Evolutionary conservation across 2,329 filamentous ascomycete species (phyloP), one percentile per base, ranked within the genome.

Genomic region (Phialemoniopsis sp.): DNA sequence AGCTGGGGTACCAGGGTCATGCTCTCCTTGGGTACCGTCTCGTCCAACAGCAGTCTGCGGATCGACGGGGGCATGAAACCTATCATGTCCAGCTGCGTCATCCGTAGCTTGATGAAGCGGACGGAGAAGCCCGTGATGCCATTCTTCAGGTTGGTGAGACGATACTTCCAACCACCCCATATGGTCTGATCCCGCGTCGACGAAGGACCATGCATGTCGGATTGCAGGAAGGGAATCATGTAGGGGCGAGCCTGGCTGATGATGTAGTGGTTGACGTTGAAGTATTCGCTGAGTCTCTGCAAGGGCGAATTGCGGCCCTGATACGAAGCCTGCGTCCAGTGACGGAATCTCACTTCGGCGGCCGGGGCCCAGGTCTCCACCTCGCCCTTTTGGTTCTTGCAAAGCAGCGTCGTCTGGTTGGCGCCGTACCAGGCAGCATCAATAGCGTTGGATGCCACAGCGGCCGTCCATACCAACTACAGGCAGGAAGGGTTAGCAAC

Each of bases 221-320:
- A 85, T 45, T 85, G 81, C 5, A 94, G 71, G 52, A 95, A 93
- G 0, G 90, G 90, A 19, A 91, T 83, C 13, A 95, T 72, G 60
- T 95, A 95, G 0, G 91, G 91, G 4, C 90, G 77, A 1, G 91
- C 89, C 66, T 96, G 91, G 48, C 87, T 93, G 49, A 97, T 82
- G 47, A 97, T 89, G 64, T 94, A 96, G 67, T 96, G 90, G 57
- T 95, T 94, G 38, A 94, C 87, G 57, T 94, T 94, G 73, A 93
- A 93, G 10, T 91, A 76, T 63, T 91, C 85, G 7, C 85, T 80
- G 21, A 93, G 82, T 30, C 87, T 78, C 39, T 80, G 73, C 2
- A 93, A 73, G 3, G 76, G 76, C 1, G 73, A 74, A 53, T 78
- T 82, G 32, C 79, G 79, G 45, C 87, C 82, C 32, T 73, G 73